These are phyloP conservation scores for Discostella stelligeroides DNA, from an alignment of 108 stramenopile species.

Conservation along the genomic window DNA sequence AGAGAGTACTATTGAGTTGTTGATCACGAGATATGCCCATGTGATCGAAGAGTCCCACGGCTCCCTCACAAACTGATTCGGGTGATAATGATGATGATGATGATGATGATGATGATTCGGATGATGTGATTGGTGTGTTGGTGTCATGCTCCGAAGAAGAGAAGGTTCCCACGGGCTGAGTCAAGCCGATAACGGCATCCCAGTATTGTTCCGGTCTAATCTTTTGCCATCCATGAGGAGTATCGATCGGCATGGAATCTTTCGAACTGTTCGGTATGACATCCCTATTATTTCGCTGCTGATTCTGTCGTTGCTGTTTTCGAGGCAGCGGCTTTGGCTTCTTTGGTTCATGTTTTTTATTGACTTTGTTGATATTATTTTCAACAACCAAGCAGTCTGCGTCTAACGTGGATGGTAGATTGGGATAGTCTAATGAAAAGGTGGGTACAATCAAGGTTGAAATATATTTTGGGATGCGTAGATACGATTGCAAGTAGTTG, in stretches of 20 bases:
- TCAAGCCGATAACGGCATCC: conserved; percentile 40
- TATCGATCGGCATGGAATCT: conserved; percentile 59
- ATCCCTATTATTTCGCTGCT: conserved; percentile 12
- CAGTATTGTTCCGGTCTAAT: conserved; percentile 60
- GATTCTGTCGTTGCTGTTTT: conserved; percentile 14
- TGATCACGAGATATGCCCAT: conserved; percentile 23
- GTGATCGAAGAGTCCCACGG: conserved; percentile 48
- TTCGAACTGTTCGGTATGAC: conserved; percentile 55
- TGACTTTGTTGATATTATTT: neutral
- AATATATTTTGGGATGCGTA: conserved; percentile 56
- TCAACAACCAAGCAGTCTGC: neutral
- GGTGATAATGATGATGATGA: too few species aligned
- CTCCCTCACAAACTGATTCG: conserved; percentile 19
- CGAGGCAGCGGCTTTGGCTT: conserved; percentile 9
- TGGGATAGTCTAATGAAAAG: conserved; percentile 52
- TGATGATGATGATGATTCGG: too few species aligned
- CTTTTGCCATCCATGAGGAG: conserved; percentile 74
- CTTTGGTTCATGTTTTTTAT: conserved; percentile 21
- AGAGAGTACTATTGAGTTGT: conserved; percentile 20
- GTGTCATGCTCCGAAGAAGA: neutral
- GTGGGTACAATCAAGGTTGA: conserved; percentile 65
- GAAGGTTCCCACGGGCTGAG: neutral
- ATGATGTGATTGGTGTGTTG: neutral
- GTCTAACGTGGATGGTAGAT: conserved; percentile 7
- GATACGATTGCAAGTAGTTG: conserved; percentile 41